Conservation (phyloP, 1,284 basidiomycete genomes). For the Kalmanozyma brasiliensis region DNA sequence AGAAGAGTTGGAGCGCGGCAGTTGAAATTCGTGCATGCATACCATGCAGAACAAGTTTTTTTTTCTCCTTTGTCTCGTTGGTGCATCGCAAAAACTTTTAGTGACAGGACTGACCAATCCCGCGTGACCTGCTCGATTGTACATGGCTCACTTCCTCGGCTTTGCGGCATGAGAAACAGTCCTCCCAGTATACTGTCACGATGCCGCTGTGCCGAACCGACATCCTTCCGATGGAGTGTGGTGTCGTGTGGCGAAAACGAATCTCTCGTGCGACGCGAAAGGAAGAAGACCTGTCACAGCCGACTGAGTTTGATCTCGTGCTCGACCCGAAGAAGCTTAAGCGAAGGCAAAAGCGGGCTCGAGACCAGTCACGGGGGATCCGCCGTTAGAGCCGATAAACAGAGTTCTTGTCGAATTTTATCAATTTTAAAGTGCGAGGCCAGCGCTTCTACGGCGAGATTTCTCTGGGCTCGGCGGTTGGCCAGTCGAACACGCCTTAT, state of each 20-base stretch:
- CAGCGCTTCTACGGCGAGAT: too few relatives aligned
- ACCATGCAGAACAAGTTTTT: slow-evolving; percentile 3
- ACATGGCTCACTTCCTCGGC: too few relatives aligned
- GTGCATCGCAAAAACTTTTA: too few relatives aligned
- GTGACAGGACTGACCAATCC: slow-evolving; percentile 4
- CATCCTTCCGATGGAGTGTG: not conserved
- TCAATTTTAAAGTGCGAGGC: not conserved
- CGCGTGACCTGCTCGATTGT: slow-evolving; percentile 25
- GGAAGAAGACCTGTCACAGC: not conserved
- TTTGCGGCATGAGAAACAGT: too few relatives aligned
- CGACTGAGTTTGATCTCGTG: slow-evolving; percentile 14
- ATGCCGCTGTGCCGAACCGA: too few relatives aligned
- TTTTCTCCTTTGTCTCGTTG: slow-evolving; percentile 4
- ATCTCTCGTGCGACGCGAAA: too few relatives aligned
- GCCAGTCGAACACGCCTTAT: not conserved
- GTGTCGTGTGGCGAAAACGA: slow-evolving; percentile 6
- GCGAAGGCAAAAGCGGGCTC: not conserved
- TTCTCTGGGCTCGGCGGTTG: too few relatives aligned
- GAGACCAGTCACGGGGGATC: slow-evolving; percentile 8
- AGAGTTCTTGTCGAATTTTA: not conserved
- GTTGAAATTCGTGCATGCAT: slow-evolving; percentile 11
- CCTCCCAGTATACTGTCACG: too few relatives aligned
- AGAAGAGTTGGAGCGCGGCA: slow-evolving; percentile 3
- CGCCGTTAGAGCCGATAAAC: slow-evolving; percentile 29
- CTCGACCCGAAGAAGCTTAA: not conserved